phyloP scores from a whole-genome alignment of 2,329 filamentous ascomycete species.

The Colletotrichum tabaci region DNA sequence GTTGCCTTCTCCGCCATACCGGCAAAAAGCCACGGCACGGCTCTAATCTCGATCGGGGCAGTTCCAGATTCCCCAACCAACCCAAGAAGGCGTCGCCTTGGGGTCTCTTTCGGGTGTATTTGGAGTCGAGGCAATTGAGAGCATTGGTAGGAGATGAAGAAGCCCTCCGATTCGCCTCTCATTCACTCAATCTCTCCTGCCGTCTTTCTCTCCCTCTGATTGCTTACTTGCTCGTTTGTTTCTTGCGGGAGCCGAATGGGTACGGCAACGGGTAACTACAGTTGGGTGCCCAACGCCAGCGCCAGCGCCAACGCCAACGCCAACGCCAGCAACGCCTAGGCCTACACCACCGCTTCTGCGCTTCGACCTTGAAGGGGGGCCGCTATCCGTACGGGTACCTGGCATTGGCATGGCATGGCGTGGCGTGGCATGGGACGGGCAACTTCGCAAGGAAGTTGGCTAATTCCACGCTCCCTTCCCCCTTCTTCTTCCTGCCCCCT shows the following conservation, averaged over 20 bases:
- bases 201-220: neutral
- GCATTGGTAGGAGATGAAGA: neutral
- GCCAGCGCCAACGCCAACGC: neutral
- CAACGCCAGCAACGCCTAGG: neutral
- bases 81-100: slow-evolving; percentile 3
- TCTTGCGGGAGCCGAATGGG: neutral
- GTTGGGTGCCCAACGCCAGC: neutral
- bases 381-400: slow-evolving; percentile 39
- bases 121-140: too few relatives aligned
- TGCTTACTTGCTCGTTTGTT: neutral
- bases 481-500: neutral
- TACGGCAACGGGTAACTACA: neutral
- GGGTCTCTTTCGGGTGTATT: neutral
- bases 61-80: slow-evolving; percentile 19
- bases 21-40: slow-evolving; percentile 29
- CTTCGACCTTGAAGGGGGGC: neutral
- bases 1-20: slow-evolving; percentile 28
- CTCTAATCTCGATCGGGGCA: slow-evolving; percentile 28
- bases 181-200: neutral
- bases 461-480: slow-evolving; percentile 33
- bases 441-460: slow-evolving; percentile 22
- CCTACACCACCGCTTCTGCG: neutral
- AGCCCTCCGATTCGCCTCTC: neutral
- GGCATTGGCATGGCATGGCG: slow-evolving; percentile 35
- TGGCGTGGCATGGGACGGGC: slow-evolving; percentile 13